Evolutionary conservation across 352 stramenopile genomes (phyloP).

Genomic region (Aphanomyces astaci): DNA sequence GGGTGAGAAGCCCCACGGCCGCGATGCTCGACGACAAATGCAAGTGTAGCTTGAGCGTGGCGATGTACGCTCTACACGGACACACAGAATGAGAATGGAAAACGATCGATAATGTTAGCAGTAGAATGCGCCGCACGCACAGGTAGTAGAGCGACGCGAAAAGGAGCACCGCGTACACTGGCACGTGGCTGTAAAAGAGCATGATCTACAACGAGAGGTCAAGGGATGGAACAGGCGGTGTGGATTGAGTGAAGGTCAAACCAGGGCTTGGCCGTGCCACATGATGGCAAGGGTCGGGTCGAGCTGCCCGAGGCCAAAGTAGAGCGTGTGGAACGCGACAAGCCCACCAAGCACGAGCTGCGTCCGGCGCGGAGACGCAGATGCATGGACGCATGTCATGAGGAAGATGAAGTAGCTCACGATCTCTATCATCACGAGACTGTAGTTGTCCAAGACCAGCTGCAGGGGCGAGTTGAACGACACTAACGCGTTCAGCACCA

Average conservation of each 20-base stretch:
- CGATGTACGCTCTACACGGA: conserved; percentile 61
- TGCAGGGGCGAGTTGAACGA: conserved; percentile 17
- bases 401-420: conserved; percentile 49
- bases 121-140: too few relatives aligned
- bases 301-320: neutral
- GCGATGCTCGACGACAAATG: conserved; percentile 66
- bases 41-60: conserved; percentile 54
- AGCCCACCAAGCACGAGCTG: conserved; percentile 51
- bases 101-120: too few relatives aligned
- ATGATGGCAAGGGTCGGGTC: neutral
- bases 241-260: neutral
- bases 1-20: conserved; percentile 47
- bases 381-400: conserved; percentile 63
- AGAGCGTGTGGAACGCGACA: conserved; percentile 51
- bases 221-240: too few relatives aligned
- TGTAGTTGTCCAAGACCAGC: conserved; percentile 46
- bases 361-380: conserved; percentile 69
- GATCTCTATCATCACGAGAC: conserved; percentile 55
- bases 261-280: neutral
- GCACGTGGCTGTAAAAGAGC: conserved; percentile 43
- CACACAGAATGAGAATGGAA: too few relatives aligned
- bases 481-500: neutral
- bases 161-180: conserved; percentile 56
- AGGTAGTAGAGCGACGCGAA: conserved; percentile 75
- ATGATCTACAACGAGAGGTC: conserved; percentile 45